phyloP scores from a whole-genome alignment of 1,284 basidiomycete genomes.

The Leccinum angustisporum region DNA sequence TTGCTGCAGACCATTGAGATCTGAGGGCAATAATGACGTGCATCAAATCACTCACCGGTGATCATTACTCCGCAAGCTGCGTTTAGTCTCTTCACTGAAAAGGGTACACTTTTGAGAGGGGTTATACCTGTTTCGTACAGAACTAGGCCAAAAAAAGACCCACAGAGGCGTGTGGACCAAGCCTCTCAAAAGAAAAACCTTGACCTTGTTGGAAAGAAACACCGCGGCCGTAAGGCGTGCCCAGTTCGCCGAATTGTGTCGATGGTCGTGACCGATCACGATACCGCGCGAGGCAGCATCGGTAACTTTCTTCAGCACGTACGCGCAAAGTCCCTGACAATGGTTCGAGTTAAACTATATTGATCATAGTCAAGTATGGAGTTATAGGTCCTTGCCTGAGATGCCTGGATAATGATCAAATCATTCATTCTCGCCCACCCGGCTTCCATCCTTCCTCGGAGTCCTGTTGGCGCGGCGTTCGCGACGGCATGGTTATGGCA shows the following conservation, averaged over 20 bases:
- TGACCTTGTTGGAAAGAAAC: conserved; percentile 64
- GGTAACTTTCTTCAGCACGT: conserved; percentile 55
- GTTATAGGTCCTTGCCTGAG: conserved; percentile 52
- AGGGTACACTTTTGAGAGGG: conserved; percentile 61
- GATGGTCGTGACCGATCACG: conserved; percentile 81
- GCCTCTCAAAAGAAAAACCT: conserved; percentile 67
- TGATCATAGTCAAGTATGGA: background rate
- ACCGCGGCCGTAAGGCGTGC: conserved; percentile 69
- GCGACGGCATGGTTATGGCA: background rate
- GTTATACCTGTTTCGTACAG: conserved; percentile 5
- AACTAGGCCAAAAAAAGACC: conserved; percentile 24
- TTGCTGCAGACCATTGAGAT: conserved; percentile 46
- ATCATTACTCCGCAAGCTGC: conserved; percentile 88
- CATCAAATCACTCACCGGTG: conserved; percentile 51
- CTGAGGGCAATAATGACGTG: background rate
- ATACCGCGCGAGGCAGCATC: conserved; percentile 61
- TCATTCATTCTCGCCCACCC: conserved; percentile 88
- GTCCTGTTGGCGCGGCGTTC: conserved; percentile 44
- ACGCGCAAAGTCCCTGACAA: conserved; percentile 70
- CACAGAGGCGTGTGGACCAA: conserved; percentile 82
- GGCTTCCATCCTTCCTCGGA: conserved; percentile 81
- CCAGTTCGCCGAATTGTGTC: conserved; percentile 76
- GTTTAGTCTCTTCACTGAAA: conserved; percentile 61
- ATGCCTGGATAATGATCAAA: conserved; percentile 78
- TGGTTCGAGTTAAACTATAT: background rate